Conservation (phyloP, 73 alveolate species). For the Effrenium voratum region DNA sequence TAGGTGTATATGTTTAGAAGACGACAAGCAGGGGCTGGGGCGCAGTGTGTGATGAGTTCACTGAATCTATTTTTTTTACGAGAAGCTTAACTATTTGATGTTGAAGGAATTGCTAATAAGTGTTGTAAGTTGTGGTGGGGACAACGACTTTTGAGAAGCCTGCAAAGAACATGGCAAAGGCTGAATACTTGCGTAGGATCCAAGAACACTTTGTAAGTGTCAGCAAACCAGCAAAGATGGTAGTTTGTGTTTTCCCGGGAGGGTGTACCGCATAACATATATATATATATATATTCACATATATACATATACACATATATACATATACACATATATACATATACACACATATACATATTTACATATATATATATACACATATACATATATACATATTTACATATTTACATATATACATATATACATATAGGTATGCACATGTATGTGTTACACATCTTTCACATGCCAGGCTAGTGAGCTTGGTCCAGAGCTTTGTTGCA, state of each 20-base stretch:
- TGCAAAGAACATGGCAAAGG: too few species aligned
- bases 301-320: not conserved
- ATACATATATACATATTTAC: not conserved
- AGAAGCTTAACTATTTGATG: too few species aligned
- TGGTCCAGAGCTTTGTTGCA: slow-evolving; percentile 17
- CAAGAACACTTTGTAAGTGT: too few species aligned
- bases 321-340: not conserved
- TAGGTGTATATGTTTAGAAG: too few species aligned
- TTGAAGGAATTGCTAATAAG: too few species aligned
- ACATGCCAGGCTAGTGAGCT: not conserved
- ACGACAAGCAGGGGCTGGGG: too few species aligned
- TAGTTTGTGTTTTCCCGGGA: not conserved
- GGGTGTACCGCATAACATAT: not conserved
- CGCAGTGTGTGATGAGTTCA: too few species aligned
- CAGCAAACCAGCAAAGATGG: too few species aligned
- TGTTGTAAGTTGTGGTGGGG: too few species aligned
- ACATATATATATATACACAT: not conserved
- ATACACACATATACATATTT: not conserved
- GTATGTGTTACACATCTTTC: not conserved
- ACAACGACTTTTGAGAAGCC: too few species aligned
- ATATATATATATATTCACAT: not conserved
- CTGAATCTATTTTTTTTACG: too few species aligned
- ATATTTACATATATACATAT: not conserved
- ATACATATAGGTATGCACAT: not conserved
- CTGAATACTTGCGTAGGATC: too few species aligned